Evolutionary conservation across 225 moss, liverwort and hornwort genomes (phyloP), one percentile per base, ranked within the genome.

Genomic region (Lunularia cruciata): DNA sequence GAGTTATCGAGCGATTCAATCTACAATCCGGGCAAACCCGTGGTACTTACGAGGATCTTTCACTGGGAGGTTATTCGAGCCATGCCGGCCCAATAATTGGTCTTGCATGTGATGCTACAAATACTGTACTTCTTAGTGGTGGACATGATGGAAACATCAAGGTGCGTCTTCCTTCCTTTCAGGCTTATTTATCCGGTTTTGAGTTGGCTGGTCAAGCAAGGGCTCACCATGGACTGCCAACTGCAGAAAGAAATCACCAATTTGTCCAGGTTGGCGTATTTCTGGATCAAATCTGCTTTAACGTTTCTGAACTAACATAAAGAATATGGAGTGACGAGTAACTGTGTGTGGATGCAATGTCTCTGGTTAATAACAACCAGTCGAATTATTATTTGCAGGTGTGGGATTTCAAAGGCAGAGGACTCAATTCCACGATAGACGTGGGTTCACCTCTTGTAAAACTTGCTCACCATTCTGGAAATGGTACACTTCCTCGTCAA

Each of bases 1-100:
- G 98, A 23, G 57, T 75, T 40, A 89, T 98, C 15, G 89, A 91
- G 43, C 88, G 84, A 45, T 98, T 93, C 46, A 98, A 98, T 57
- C 81, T 98, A 8, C 98, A 98, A 74, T 98, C 98, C 34, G 98
- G 98, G 10, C 57, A 91, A 59, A 87, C 81, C 20, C 79, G 98
- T 25, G 98, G 98, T 20, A 27, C 78, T 1, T 98, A 88, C 37
- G 83, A 75, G 55, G 98, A 93, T 72, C 35, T 63, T 33, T 69
- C 73, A 10, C 64, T 89, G 28, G 78, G 76, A 14, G 64, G 47
- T 33, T 82, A 75, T 38, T 75, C 49, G 47, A 90, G 86, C 43
- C 98, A 98, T 64, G 77, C 59, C 38, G 90, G 88, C 31, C 64
- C 91, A 22, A 72, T 98, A 22, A 82, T 84, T 53, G 98, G 92